Evolutionary conservation across 148 eudicot species (phyloP), one percentile per base, ranked within the genome.

Genomic region (Fagopyrum tataricum): DNA sequence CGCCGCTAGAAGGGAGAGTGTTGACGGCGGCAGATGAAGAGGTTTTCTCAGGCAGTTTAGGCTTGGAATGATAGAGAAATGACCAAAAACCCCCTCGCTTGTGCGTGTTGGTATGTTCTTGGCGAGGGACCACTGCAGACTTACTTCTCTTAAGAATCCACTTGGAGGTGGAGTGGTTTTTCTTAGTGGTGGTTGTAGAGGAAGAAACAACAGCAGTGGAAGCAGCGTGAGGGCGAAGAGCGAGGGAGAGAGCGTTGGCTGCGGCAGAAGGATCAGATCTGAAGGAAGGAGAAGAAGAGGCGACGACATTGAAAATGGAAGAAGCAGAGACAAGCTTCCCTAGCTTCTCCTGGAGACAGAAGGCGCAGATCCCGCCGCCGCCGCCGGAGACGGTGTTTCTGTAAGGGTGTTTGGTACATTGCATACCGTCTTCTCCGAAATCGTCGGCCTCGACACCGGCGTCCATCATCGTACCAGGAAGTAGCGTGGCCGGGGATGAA

Each of bases 281-380:
- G 74, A 83, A 85, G 8, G 93, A 81, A 31, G 89, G 83, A 2
- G 91, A 83, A 21, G 58, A 79, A 18, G 96, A 76, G 5, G 90
- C 71, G 7, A 78, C 74, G 69, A 9, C 43, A 17, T 64, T 64
- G 78, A 87, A 80, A 21, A 86, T 59, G 18, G 90, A 79, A 8
- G 89, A 90, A 7, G 93, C 79, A 3, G 97, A 89, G 40, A 91
- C 97, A 1, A 93, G 83, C 24, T 89, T 93, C 1, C 98, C 95
- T 0, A 93, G 87, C 73, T 93, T 93, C 20, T 93, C 98, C 80
- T 91, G 98, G 20, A 93, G 88, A 70, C 98, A 93, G 4, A 91
- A 77, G 0, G 95, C 91, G 74, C 98, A 93, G 79, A 93, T 93
- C 41, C 97, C 98, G 31, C 79, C 83, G 42, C 12, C 13, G 69